Evolutionary conservation across 345 rosid genomes (phyloP).

Genomic region (Citrus medica): DNA sequence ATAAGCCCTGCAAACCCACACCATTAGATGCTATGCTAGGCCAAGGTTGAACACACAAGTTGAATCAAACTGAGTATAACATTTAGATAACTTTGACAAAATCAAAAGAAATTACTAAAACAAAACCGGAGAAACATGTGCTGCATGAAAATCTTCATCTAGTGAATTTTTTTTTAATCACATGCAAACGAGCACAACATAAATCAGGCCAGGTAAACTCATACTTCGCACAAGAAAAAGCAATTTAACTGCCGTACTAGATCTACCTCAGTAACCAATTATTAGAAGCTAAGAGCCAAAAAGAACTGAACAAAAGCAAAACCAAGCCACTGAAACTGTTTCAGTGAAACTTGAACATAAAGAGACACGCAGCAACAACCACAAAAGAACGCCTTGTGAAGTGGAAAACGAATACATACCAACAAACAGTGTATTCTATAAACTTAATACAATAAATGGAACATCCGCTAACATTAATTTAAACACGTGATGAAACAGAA

Average conservation of each 20-base stretch:
- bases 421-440: not conserved
- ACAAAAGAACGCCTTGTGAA: not conserved
- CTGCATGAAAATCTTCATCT: too few relatives aligned
- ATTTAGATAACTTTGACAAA: not conserved
- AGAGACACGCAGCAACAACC: not conserved
- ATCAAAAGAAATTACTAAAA: not conserved
- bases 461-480: not conserved
- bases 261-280: not conserved
- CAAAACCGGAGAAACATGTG: not conserved
- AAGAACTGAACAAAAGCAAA: not conserved
- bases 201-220: not conserved
- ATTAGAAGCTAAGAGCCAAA: too few relatives aligned
- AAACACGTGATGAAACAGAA: not conserved
- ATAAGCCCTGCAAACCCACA: slow-evolving; percentile 38
- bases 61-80: not conserved
- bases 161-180: too few relatives aligned
- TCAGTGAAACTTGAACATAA: too few relatives aligned
- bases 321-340: too few relatives aligned
- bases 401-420: not conserved
- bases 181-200: not conserved
- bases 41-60: not conserved
- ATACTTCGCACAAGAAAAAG: not conserved
- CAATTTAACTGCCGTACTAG: not conserved
- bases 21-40: not conserved
- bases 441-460: not conserved